These are phyloP conservation scores for Gyromitra esculenta DNA, from an alignment of 2,329 filamentous ascomycete genomes.

Conservation along the genomic window DNA sequence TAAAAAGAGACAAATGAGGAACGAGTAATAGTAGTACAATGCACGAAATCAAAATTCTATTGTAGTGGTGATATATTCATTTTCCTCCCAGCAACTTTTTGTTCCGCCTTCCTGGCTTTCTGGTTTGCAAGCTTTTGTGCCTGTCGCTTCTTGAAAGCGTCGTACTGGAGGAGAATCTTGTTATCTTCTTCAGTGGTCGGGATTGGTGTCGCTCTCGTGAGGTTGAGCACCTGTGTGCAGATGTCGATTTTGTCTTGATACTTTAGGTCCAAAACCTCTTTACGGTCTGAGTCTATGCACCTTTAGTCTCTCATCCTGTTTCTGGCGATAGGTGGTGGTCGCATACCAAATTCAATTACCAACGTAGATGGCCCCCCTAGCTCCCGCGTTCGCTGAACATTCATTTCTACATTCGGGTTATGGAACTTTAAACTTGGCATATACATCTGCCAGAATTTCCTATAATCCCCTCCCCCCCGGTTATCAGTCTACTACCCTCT, in stretches of 20 bases:
- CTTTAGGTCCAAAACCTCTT: slow-evolving; percentile 59
- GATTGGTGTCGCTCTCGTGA: slow-evolving; percentile 48
- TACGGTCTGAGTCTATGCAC: slow-evolving; percentile 60
- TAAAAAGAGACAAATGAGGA: background rate
- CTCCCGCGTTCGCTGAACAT: slow-evolving; percentile 74
- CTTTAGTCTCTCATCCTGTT: background rate
- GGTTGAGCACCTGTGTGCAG: slow-evolving; percentile 46
- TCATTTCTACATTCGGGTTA: slow-evolving; percentile 86
- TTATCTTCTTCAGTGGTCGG: slow-evolving; percentile 48
- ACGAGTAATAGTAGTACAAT: slow-evolving; percentile 30
- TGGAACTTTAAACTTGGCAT: slow-evolving; percentile 91
- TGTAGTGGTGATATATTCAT: slow-evolving; percentile 42
- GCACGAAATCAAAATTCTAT: slow-evolving; percentile 5
- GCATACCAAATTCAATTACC: slow-evolving; percentile 70
- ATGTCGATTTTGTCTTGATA: slow-evolving; percentile 54
- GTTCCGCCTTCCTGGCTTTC: slow-evolving; percentile 22
- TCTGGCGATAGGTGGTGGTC: background rate
- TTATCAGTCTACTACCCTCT: slow-evolving; percentile 6
- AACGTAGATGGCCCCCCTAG: slow-evolving; percentile 69
- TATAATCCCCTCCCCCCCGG: background rate
- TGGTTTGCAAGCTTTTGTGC: slow-evolving; percentile 22
- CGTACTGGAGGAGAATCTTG: slow-evolving; percentile 29
- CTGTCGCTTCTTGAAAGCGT: slow-evolving; percentile 27
- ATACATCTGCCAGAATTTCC: slow-evolving; percentile 87
- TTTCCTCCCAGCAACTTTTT: slow-evolving; percentile 21